Percentiles rank a stretch among this genome's conserved stretches.
These are phyloP conservation scores for Porphyrellus cyaneotinctus DNA, from an alignment of 768 basidiomycete genomes.

Conservation along the genomic window DNA sequence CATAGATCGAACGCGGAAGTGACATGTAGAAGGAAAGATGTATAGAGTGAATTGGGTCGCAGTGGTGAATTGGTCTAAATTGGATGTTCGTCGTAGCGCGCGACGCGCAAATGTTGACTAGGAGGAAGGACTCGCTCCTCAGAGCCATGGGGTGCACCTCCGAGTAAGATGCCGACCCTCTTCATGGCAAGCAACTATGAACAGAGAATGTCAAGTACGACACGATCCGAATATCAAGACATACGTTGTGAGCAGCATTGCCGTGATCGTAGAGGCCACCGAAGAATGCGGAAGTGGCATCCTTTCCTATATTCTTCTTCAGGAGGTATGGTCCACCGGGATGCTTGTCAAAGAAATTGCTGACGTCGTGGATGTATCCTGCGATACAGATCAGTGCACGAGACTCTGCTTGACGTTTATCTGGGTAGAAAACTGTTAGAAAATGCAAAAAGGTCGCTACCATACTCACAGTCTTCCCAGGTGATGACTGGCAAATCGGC, in stretches of 20 bases:
- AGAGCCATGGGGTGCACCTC: slow-evolving; percentile 6
- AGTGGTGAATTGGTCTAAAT: neutral
- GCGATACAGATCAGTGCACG: slow-evolving; percentile 82
- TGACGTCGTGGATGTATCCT: slow-evolving; percentile 87
- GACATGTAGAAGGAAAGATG: neutral
- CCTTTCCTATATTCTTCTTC: slow-evolving; percentile 79
- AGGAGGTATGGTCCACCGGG: slow-evolving; percentile 82
- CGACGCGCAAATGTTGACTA: slow-evolving; percentile 5
- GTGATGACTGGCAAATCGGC: slow-evolving; percentile 77
- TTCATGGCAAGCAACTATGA: slow-evolving; percentile 8
- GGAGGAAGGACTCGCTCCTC: slow-evolving; percentile 5
- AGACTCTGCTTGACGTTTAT: slow-evolving; percentile 71
- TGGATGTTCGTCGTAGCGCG: neutral
- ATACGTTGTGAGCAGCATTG: slow-evolving; percentile 75
- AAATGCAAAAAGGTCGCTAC: neutral
- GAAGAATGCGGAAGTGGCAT: slow-evolving; percentile 89
- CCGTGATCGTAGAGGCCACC: slow-evolving; percentile 84
- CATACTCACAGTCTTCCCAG: slow-evolving; percentile 71
- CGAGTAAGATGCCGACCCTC: slow-evolving; percentile 8
- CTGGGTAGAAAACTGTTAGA: slow-evolving; percentile 30
- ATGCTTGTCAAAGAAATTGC: slow-evolving; percentile 78
- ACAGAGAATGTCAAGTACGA: neutral
- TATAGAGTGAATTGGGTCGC: neutral
- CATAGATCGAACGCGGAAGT: too few species aligned
- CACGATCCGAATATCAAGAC: slow-evolving; percentile 23